Percentiles rank a stretch among this genome's conserved stretches.
Conservation (phyloP, 176 grass and related monocot genomes). For the Zizania latifolia region DNA sequence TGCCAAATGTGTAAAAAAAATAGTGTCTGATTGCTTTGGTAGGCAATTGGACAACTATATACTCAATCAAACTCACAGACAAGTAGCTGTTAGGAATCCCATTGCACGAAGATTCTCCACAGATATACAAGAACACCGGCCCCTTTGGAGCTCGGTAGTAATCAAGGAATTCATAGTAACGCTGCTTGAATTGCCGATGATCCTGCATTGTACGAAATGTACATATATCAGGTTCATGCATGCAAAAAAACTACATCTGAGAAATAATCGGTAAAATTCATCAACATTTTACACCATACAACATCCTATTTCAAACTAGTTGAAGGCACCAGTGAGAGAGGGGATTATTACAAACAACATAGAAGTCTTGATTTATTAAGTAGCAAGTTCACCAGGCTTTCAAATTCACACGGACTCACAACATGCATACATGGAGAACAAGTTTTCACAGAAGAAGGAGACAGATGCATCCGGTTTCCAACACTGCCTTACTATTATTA, state of each 20-base stretch:
- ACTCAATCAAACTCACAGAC: slow-evolving; percentile 60
- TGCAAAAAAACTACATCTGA: neutral
- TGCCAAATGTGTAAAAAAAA: neutral
- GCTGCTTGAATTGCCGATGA: slow-evolving; percentile 76
- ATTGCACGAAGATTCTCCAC: slow-evolving; percentile 78
- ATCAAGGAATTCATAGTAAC: slow-evolving; percentile 87
- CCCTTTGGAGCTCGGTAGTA: slow-evolving; percentile 64
- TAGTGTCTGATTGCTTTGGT: neutral
- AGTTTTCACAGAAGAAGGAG: neutral
- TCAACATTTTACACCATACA: neutral
- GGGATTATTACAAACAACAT: neutral
- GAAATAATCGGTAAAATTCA: neutral
- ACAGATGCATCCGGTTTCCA: neutral
- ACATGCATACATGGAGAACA: neutral
- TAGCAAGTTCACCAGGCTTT: neutral
- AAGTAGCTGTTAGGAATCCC: slow-evolving; percentile 79
- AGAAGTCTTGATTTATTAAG: no score
- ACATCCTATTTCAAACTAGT: neutral
- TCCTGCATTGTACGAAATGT: slow-evolving; percentile 40
- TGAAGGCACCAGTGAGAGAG: neutral
- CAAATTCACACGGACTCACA: neutral
- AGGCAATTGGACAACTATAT: neutral
- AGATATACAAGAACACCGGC: slow-evolving; percentile 80
- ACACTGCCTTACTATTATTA: neutral
- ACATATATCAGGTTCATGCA: slow-evolving; percentile 15